phyloP scores from a whole-genome alignment of 331 rosid genomes.

The Saraca asoca region DNA sequence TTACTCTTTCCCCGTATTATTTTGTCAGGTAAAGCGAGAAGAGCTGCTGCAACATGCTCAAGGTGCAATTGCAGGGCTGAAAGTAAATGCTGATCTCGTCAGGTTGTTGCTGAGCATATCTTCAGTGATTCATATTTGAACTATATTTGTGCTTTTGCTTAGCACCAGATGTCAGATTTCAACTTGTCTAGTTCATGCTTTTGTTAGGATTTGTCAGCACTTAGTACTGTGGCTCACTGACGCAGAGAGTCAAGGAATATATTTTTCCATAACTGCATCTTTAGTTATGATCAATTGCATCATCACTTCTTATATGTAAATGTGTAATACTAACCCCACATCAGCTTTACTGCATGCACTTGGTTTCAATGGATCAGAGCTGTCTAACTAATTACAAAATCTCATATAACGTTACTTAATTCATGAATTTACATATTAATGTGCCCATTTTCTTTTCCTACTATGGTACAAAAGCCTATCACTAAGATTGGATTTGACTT shows the following conservation, averaged over 20 bases:
- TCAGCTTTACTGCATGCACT: slow-evolving; percentile 8
- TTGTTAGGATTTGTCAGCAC: slow-evolving; percentile 25
- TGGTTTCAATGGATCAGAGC: slow-evolving; percentile 12
- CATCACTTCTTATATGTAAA: slow-evolving; percentile 12
- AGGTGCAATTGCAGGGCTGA: slow-evolving; percentile 77
- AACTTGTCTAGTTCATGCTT: slow-evolving; percentile 26
- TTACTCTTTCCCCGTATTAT: slow-evolving; percentile 12
- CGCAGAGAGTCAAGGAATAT: slow-evolving; percentile 23
- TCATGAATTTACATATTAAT: slow-evolving; percentile 7
- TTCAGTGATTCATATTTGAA: slow-evolving; percentile 34
- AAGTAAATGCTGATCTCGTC: slow-evolving; percentile 73
- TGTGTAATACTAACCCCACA: not conserved
- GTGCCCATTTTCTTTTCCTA: not conserved
- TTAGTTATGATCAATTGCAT: slow-evolving; percentile 22
- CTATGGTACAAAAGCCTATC: not conserved
- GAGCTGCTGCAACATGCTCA: slow-evolving; percentile 89
- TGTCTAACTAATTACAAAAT: slow-evolving; percentile 9
- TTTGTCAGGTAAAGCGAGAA: slow-evolving; percentile 74
- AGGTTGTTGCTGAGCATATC: slow-evolving; percentile 58
- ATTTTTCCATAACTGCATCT: slow-evolving; percentile 20
- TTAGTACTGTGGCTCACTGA: slow-evolving; percentile 5
- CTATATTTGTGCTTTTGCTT: slow-evolving; percentile 9
- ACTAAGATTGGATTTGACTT: not conserved
- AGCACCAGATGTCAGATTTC: slow-evolving; percentile 20
- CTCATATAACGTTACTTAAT: slow-evolving; percentile 10